These are phyloP conservation scores for Tuber umbilicatum DNA, from an alignment of 495 filamentous ascomycete genomes.

Conservation along the genomic window DNA sequence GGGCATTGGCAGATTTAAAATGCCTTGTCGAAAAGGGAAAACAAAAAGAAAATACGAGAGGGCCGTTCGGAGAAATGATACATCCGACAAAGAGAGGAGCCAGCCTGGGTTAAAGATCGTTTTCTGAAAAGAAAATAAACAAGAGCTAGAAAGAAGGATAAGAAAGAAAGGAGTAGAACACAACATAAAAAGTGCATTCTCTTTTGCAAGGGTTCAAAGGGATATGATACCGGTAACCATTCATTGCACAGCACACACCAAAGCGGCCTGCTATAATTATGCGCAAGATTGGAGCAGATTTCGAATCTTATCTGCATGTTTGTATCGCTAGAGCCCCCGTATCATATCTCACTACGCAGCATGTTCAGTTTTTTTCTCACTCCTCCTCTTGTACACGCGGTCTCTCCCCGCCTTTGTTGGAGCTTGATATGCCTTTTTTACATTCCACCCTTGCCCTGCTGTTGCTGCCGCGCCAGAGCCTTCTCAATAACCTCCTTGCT, in stretches of 20 bases:
- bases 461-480: conserved; percentile 44
- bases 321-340: background rate
- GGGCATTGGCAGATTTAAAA: background rate
- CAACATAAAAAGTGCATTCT: conserved; percentile 1
- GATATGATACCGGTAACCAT: background rate
- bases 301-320: background rate
- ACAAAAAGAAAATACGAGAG: background rate
- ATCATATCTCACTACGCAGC: background rate
- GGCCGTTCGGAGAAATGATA: background rate
- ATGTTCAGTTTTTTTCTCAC: background rate
- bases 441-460: conserved; percentile 5
- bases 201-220: conserved; percentile 1
- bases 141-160: background rate
- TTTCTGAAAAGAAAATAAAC: background rate
- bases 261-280: background rate
- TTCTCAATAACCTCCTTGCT: conserved; percentile 53
- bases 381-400: background rate
- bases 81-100: background rate
- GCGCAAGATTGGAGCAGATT: background rate
- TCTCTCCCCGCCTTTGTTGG: background rate
- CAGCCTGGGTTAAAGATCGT: background rate
- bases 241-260: background rate
- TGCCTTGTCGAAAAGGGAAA: background rate
- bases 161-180: background rate
- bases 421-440: background rate